phyloP scores from a whole-genome alignment of 1,284 basidiomycete genomes.

The Marasmius tenuissimus region DNA sequence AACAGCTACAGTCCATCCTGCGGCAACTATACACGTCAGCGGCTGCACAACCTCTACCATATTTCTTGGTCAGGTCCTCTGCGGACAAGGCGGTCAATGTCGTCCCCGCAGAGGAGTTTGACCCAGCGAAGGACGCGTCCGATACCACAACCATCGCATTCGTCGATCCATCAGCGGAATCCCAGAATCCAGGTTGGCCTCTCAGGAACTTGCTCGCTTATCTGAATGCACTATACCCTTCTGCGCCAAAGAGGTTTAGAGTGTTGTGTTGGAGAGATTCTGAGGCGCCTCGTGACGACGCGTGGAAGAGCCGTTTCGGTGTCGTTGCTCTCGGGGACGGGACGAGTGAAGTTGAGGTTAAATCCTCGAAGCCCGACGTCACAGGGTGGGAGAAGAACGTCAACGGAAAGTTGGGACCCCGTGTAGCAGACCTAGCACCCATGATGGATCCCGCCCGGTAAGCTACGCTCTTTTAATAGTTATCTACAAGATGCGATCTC shows the following conservation, averaged over 20 bases:
- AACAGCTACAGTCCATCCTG: conserved; percentile 43
- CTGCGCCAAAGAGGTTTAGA: conserved; percentile 50
- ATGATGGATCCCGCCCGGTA: conserved; percentile 92
- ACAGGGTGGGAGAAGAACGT: conserved; percentile 96
- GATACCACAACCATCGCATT: conserved; percentile 61
- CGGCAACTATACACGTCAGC: conserved; percentile 37
- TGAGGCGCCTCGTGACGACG: conserved; percentile 42
- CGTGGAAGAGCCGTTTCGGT: conserved; percentile 67
- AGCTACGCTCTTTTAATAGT: conserved; percentile 5
- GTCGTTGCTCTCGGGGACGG: conserved; percentile 37
- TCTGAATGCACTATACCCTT: conserved; percentile 58
- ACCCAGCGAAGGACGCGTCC: conserved; percentile 44
- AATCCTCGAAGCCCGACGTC: conserved; percentile 49
- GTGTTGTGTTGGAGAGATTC: conserved; percentile 77
- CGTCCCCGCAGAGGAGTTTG: conserved; percentile 56
- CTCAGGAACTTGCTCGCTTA: conserved; percentile 90
- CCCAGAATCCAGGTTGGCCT: conserved; percentile 89
- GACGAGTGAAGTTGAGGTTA: conserved; percentile 16
- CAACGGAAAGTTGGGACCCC: conserved; percentile 77
- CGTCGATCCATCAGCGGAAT: conserved; percentile 83
- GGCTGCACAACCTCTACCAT: conserved; percentile 39
- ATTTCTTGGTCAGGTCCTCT: conserved; percentile 56
- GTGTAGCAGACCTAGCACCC: conserved; percentile 89
- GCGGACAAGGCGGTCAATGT: conserved; percentile 34
- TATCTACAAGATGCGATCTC: not conserved